Conservation (phyloP, 2,329 filamentous ascomycete species). For the Bimuria novae-zelandiae region DNA sequence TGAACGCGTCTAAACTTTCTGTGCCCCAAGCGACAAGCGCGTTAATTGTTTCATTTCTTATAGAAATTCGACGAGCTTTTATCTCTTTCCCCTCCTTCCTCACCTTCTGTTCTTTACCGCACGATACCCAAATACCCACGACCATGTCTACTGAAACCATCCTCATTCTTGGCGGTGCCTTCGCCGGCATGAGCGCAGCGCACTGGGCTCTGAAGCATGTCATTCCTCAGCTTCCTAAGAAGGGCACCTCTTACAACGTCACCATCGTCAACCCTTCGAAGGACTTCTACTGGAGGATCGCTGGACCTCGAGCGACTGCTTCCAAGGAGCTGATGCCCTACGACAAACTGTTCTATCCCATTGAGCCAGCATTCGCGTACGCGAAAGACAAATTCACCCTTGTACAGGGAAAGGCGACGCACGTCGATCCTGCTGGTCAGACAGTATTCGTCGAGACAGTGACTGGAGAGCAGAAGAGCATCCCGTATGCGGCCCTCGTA, state of each 20-base stretch:
- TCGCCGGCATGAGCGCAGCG: conserved; percentile 41
- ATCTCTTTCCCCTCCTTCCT: background rate
- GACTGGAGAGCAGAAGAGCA: conserved; percentile 34
- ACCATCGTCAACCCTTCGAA: conserved; percentile 60
- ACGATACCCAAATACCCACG: conserved; percentile 10
- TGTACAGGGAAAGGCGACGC: conserved; percentile 56
- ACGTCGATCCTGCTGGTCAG: conserved; percentile 52
- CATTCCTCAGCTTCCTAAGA: conserved; percentile 41
- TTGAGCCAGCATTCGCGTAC: conserved; percentile 59
- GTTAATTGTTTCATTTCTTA: background rate
- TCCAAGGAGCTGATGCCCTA: conserved; percentile 55
- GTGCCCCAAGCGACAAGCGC: background rate
- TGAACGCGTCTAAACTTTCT: background rate
- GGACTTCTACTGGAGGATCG: conserved; percentile 60
- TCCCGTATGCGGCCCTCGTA: conserved; percentile 59
- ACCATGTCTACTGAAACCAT: conserved; percentile 43
- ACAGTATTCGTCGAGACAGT: conserved; percentile 48
- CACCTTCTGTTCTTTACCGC: background rate
- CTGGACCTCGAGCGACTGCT: conserved; percentile 58
- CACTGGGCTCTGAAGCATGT: conserved; percentile 44
- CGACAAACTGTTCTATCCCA: conserved; percentile 57
- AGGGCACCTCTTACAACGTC: conserved; percentile 54
- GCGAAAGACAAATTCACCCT: conserved; percentile 54
- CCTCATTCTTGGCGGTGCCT: conserved; percentile 43
- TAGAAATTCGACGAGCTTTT: background rate